Evolutionary conservation across 306 rosid species (phyloP).

Genomic region (peach (Prunus persica)): DNA sequence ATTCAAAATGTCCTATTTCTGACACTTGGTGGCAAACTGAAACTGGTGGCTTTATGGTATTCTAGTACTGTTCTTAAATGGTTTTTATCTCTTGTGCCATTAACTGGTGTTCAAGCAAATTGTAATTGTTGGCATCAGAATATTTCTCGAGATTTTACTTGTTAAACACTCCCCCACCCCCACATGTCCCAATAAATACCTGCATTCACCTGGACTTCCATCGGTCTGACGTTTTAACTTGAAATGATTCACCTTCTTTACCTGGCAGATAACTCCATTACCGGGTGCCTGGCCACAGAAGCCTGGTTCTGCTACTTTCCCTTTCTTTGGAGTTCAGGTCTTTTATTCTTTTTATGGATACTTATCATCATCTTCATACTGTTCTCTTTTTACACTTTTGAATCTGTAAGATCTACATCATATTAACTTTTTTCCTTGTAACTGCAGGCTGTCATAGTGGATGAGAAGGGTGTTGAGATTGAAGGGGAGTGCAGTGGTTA

Average conservation of each 20-base stretch:
- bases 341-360: slow-evolving; percentile 13
- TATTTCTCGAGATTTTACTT: background rate
- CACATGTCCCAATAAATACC: background rate
- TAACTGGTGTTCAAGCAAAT: slow-evolving; percentile 1
- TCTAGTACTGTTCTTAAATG: slow-evolving; percentile 23
- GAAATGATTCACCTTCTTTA: slow-evolving; percentile 15
- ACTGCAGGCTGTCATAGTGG: slow-evolving; percentile 81
- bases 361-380: slow-evolving; percentile 15
- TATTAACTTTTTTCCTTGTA: slow-evolving; percentile 25
- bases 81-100: slow-evolving; percentile 18
- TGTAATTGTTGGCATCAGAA: background rate
- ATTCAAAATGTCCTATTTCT: slow-evolving; percentile 93
- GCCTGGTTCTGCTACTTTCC: slow-evolving; percentile 98
- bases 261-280: slow-evolving; percentile 83
- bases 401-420: slow-evolving; percentile 12
- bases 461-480: slow-evolving; percentile 88
- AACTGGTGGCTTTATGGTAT: slow-evolving; percentile 99
- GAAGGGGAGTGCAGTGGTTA: slow-evolving; percentile 95
- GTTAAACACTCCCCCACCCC: background rate
- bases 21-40: slow-evolving; percentile 99
- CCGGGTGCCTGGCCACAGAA: slow-evolving; percentile 99
- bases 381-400: background rate
- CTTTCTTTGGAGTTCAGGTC: slow-evolving; percentile 98
- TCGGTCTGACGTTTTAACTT: background rate
- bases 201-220: background rate